Evolutionary conservation across 257 asterid species (phyloP).

Genomic region (Penstemon davidsonii): DNA sequence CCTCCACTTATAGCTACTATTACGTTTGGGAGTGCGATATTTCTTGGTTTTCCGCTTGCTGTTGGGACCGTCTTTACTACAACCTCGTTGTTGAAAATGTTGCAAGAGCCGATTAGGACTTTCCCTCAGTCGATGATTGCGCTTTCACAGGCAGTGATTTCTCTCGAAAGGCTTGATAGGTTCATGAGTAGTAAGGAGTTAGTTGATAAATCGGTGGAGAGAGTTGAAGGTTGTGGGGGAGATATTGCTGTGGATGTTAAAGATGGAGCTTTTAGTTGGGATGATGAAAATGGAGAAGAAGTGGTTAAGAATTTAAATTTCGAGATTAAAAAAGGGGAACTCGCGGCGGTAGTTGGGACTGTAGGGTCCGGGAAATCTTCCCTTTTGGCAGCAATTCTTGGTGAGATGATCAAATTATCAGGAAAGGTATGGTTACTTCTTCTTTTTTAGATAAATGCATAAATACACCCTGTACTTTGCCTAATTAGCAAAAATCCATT

Average conservation of each 20-base stretch:
- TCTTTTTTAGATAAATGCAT: no score
- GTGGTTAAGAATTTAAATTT: conserved; percentile 56
- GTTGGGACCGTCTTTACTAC: conserved; percentile 86
- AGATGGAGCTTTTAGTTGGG: conserved; percentile 80
- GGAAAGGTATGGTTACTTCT: conserved; percentile 61
- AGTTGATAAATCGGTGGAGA: conserved; percentile 63
- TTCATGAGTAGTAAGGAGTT: conserved; percentile 83
- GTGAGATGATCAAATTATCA: conserved; percentile 83
- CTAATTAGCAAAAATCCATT: no score
- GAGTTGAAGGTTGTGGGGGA: conserved; percentile 58
- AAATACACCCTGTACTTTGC: no score
- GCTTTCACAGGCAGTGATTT: conserved; percentile 84
- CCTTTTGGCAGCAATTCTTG: conserved; percentile 79
- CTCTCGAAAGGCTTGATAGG: conserved; percentile 76
- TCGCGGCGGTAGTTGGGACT: conserved; percentile 85
- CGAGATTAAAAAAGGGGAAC: conserved; percentile 67
- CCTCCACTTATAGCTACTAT: conserved; percentile 68
- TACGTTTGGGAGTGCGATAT: conserved; percentile 69
- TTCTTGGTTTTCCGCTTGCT: conserved; percentile 64
- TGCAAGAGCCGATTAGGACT: conserved; percentile 86
- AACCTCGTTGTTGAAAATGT: conserved; percentile 65
- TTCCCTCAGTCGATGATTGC: conserved; percentile 96
- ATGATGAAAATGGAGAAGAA: conserved; percentile 62
- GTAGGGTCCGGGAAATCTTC: conserved; percentile 98
- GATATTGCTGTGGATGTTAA: conserved; percentile 64